A percentile compares a stretch with the other conserved stretches of the same genome.
Conservation (phyloP, 768 basidiomycete genomes). For the Tylopilus plumbeoviolaceoides region DNA sequence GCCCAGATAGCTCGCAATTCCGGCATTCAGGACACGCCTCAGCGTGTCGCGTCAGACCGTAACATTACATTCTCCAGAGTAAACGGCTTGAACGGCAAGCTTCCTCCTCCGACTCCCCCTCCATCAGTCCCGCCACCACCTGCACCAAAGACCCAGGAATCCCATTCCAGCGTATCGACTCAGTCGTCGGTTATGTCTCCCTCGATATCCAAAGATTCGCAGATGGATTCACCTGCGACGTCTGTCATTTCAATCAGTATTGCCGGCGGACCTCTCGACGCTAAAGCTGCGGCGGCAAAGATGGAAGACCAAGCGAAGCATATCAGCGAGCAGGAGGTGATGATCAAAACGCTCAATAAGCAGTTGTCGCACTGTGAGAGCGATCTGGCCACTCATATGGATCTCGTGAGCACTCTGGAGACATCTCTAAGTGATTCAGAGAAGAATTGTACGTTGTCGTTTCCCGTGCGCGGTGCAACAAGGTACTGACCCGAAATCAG, state of each 20-base stretch:
- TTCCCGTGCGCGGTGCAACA: neutral
- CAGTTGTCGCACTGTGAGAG: conserved; percentile 90
- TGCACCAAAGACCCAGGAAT: conserved; percentile 54
- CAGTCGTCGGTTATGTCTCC: conserved; percentile 53
- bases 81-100: conserved; percentile 64
- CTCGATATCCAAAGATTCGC: conserved; percentile 67
- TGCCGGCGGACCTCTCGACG: conserved; percentile 39
- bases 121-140: conserved; percentile 86
- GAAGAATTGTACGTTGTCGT: conserved; percentile 71
- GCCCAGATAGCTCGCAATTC: conserved; percentile 61
- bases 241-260: conserved; percentile 49
- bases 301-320: conserved; percentile 73
- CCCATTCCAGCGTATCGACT: conserved; percentile 56
- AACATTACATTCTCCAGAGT: conserved; percentile 52
- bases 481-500: conserved; percentile 35
- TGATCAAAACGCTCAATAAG: conserved; percentile 93
- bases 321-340: conserved; percentile 79
- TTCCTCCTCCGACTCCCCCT: conserved; percentile 78
- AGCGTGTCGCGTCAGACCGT: conserved; percentile 51
- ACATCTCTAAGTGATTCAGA: conserved; percentile 87
- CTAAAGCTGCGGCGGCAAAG: conserved; percentile 47
- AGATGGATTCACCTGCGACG: conserved; percentile 61
- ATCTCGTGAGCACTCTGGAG: conserved; percentile 81
- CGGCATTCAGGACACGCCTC: conserved; percentile 35
- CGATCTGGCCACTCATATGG: conserved; percentile 89